Percentiles rank a stretch among this genome's conserved stretches.
Conservation (phyloP, 2,329 filamentous ascomycete species). For the Claviceps monticola region DNA sequence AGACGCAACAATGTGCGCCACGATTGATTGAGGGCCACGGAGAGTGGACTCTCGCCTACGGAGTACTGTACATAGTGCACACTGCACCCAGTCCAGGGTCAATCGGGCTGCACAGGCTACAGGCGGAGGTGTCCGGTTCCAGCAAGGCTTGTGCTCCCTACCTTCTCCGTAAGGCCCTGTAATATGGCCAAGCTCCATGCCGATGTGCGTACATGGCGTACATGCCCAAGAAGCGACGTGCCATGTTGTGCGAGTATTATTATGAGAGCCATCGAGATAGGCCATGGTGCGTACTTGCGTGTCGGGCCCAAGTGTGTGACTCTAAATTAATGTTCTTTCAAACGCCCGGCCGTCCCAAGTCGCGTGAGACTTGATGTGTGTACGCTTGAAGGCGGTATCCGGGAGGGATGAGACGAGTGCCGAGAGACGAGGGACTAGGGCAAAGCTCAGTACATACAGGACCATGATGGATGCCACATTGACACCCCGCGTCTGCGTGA, state of each 20-base stretch:
- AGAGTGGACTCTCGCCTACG: neutral
- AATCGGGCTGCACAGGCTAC: neutral
- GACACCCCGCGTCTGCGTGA: neutral
- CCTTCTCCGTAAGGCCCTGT: neutral
- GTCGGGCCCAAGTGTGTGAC: too few species aligned
- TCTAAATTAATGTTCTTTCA: too few species aligned
- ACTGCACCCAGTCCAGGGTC: neutral
- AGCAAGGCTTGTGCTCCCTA: neutral
- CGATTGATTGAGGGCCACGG: neutral
- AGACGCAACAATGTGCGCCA: neutral
- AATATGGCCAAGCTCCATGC: neutral
- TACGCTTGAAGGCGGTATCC: neutral
- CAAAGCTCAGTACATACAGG: neutral
- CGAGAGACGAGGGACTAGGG: neutral
- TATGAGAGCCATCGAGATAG: neutral
- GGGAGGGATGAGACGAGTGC: neutral
- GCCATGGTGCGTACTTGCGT: neutral
- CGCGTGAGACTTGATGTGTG: neutral
- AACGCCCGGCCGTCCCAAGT: too few species aligned
- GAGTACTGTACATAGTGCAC: too few species aligned
- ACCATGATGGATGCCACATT: neutral
- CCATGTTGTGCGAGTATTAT: neutral
- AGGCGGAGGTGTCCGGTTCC: neutral
- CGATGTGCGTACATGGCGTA: neutral
- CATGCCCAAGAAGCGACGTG: neutral